Conservation (phyloP, 2,329 filamentous ascomycete species). For the Phaeosphaeria sp. region DNA sequence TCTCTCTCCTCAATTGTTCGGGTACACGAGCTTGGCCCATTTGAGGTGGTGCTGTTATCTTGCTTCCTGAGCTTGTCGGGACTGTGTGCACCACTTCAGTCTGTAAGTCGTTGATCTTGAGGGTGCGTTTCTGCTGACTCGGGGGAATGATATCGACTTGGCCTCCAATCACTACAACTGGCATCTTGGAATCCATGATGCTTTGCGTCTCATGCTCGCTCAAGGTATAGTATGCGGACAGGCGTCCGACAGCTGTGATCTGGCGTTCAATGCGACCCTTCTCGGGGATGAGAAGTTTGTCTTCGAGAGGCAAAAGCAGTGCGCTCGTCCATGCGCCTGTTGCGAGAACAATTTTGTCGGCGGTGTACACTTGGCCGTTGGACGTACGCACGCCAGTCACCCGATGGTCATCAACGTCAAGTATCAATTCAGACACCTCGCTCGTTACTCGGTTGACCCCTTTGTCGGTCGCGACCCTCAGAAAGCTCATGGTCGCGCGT, state of each 20-base stretch:
- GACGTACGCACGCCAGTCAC: conserved; percentile 56
- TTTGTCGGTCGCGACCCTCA: conserved; percentile 51
- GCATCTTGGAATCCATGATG: conserved; percentile 58
- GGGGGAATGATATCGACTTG: conserved; percentile 58
- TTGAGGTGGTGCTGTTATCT: conserved; percentile 60
- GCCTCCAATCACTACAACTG: conserved; percentile 60
- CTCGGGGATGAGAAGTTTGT: conserved; percentile 51
- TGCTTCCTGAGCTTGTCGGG: conserved; percentile 55
- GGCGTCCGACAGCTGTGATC: conserved; percentile 64
- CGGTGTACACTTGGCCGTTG: conserved; percentile 56
- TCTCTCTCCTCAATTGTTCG: conserved; percentile 53
- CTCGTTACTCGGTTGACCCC: conserved; percentile 56
- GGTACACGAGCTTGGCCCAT: conserved; percentile 53
- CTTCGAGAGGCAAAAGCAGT: conserved; percentile 59
- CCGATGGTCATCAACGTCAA: conserved; percentile 37
- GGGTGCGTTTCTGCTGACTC: conserved; percentile 53
- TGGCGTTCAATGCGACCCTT: conserved; percentile 60
- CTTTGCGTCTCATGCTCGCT: conserved; percentile 51
- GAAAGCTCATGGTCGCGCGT: conserved; percentile 53
- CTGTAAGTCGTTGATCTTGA: conserved; percentile 67
- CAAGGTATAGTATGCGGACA: conserved; percentile 64
- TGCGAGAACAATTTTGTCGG: conserved; percentile 61
- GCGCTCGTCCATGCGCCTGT: conserved; percentile 65
- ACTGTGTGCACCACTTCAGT: conserved; percentile 64
- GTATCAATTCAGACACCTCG: conserved; percentile 54